Evolutionary conservation across 2,329 filamentous ascomycete species (phyloP), one percentile per base, ranked within the genome.

Genomic region (Curvularia sp.): DNA sequence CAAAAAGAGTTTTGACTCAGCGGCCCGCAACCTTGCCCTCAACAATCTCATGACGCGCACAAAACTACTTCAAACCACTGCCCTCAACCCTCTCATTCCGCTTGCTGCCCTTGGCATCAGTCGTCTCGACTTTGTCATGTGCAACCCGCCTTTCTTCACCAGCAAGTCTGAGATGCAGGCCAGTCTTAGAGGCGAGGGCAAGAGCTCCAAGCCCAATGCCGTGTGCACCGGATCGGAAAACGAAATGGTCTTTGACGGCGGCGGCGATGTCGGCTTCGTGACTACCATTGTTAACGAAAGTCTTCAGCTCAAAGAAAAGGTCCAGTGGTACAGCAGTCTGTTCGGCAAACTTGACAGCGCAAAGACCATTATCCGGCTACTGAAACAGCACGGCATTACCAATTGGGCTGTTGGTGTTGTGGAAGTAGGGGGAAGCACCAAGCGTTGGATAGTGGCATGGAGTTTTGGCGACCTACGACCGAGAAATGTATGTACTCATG

Each of bases 71-170:
- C 75, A 83, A 41, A 87, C 87, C 1, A 75, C 79, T 0, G 66
- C 80, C 0, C 72, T 79, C 0, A 85, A 84, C 35, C 67, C 79
- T 0, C 78, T 97, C 1, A 83, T 98, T 5, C 88, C 90, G 0
- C 72, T 92, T 0, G 80, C 87, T 39, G 81, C 82, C 0, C 71
- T 88, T 0, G 77, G 75, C 22, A 72, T 85, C n/a, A 61, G 70
- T 9, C 82, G 80, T 3, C 81, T 96, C 43, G 89, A 94, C 72
- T 97, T 98, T 74, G 88, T 86, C 58, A 96, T 98, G 88, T 94
- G 90, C 63, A 99, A 99, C 66, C 95, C 95, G 0, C 95, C 95
- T 0, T 99, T 99, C 79, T 98, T 97, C 80, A 77, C 82, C n/a
- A 93, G 91, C 0, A 79, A 84, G 3, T 77, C 83, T 5, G 92